Base-by-base conservation (phyloP, 768 basidiomycete species). In the Tulasnella calospora region DNA sequence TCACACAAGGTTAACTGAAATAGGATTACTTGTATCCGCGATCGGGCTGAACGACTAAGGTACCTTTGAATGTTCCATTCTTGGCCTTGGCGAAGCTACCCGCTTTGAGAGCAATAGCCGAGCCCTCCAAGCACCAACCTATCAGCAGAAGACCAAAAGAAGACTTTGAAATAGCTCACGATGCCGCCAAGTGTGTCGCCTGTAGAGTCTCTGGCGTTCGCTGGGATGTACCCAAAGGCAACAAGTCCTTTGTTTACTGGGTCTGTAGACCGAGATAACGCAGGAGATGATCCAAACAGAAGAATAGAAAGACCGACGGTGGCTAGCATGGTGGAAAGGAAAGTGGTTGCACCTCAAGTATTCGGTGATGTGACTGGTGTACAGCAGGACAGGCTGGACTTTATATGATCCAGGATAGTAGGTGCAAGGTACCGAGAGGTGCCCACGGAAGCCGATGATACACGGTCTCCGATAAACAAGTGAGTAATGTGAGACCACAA, bases 111-210 rank as follows among this genome's bases (percentile, higher is more conserved):
- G 89, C 87, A 30, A 91, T 89, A 1, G 89, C 89, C 76, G 89
- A 90, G 44, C 77, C 77, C 77, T 78, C 38, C 57, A 17, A 27
- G 27, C 4, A 71, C 33, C 21, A n/a, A 1, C 40, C 9, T 40
- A 30, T 35, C 36, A 41, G 35, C 55, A 77, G 21, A n/a, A 77
- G 8, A 5, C 3, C 21, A 38, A 44, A 67, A 70, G 19, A 40
- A 30, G 1, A 21, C 41, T 23, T 33, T 23, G 30, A 55, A 44
- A 17, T 44, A 2, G 44, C 55, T 38, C 21, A 90, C 90, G 27
- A 91, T 86, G 13, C 90, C 90, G 33, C 91, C 91, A 9, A 91
- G 79, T 0, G 90, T 90, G 79, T 90, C 88, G 1, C 85, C 88
- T 0, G 88, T 89, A 0, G 88, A 89, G 38, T 91, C 90, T 7